These are phyloP conservation scores for Endocalyx cinctus DNA, from an alignment of 2,329 filamentous ascomycete species.

Conservation along the genomic window DNA sequence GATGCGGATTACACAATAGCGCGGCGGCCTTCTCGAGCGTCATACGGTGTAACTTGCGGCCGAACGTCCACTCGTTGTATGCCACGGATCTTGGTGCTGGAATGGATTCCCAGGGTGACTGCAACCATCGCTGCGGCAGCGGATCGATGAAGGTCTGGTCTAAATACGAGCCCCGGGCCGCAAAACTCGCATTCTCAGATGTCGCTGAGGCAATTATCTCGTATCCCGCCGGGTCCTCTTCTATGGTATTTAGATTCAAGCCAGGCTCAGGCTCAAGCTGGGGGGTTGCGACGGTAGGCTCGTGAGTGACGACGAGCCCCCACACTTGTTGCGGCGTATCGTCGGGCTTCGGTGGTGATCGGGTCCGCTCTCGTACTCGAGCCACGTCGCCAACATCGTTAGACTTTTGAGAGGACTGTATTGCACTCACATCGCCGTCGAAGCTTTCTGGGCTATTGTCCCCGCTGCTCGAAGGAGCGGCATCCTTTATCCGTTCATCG, in stretches of 20 bases:
- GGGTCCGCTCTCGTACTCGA: conserved; percentile 1
- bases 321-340: conserved; percentile 8
- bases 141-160: conserved; percentile 19
- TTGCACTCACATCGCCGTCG: no score
- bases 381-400: no score
- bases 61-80: conserved; percentile 63
- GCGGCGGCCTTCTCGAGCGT: conserved; percentile 58
- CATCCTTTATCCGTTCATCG: conserved; percentile 35
- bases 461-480: no score
- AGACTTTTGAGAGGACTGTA: no score
- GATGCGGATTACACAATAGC: conserved; percentile 47
- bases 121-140: conserved; percentile 22
- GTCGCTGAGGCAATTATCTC: conserved; percentile 49
- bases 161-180: no score
- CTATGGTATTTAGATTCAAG: conserved; percentile 1
- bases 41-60: conserved; percentile 63
- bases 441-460: no score
- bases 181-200: conserved; percentile 50
- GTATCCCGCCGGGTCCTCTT: conserved; percentile 26
- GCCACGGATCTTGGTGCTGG: conserved; percentile 51
- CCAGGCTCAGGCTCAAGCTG: no score
- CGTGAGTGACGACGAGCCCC: conserved; percentile 11
- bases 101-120: conserved; percentile 31
- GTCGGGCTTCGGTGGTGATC: conserved; percentile 5
- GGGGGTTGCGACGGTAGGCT: no score